Conservation (phyloP, 805 yeast species). For the Candida ipomoeae region DNA sequence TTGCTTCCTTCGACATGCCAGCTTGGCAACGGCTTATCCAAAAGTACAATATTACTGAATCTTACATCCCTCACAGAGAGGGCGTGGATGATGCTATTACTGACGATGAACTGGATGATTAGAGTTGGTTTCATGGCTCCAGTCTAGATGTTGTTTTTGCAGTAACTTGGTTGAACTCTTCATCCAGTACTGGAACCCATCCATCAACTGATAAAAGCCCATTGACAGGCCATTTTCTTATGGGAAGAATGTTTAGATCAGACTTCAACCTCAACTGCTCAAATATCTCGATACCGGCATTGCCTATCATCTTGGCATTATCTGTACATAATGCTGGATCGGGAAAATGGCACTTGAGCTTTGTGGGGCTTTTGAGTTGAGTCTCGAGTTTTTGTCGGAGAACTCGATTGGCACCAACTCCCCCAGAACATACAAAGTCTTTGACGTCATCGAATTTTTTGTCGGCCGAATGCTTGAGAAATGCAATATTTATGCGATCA, state of each 20-base stretch:
- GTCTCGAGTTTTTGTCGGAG: constrained; percentile 47
- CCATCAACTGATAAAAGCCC: constrained; percentile 48
- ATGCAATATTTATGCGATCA: constrained; percentile 54
- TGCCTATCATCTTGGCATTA: constrained; percentile 95
- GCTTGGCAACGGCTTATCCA: constrained; percentile 62
- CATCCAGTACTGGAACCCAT: constrained; percentile 34
- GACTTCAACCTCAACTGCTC: constrained; percentile 51
- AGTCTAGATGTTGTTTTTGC: background rate
- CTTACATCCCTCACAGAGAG: constrained; percentile 47
- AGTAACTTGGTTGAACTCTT: constrained; percentile 6
- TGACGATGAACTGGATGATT: constrained; percentile 3
- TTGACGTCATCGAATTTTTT: constrained; percentile 38
- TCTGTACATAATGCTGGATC: constrained; percentile 77
- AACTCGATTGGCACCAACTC: constrained; percentile 76
- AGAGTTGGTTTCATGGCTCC: background rate
- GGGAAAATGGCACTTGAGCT: constrained; percentile 57
- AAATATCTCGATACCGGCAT: constrained; percentile 89
- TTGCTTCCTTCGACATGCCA: constrained; percentile 63
- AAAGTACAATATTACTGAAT: constrained; percentile 49
- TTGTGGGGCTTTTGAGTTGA: constrained; percentile 25
- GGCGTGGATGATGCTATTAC: constrained; percentile 11
- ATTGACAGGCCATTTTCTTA: constrained; percentile 77
- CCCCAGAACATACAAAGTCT: constrained; percentile 83
- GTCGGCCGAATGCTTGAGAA: constrained; percentile 30
- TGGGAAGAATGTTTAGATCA: constrained; percentile 54